A percentile compares a stretch with the other conserved stretches of the same genome.
phyloP scores from a whole-genome alignment of 805 yeast genomes.

The Metschnikowia gelsemii region DNA sequence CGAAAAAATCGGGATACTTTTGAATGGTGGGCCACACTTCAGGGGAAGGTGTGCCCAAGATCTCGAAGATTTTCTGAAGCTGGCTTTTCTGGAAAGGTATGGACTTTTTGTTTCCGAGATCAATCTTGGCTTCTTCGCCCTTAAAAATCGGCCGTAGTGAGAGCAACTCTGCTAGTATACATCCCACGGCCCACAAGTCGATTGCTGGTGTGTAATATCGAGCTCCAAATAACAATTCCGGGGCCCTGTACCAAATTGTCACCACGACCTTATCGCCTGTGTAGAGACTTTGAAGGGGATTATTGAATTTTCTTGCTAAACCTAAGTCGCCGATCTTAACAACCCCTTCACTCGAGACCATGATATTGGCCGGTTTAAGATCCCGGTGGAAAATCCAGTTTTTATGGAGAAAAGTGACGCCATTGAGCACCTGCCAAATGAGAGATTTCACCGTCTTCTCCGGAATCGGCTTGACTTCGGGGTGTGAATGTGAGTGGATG shows the following conservation, averaged over 20 bases:
- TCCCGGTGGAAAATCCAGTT: conserved; percentile 97
- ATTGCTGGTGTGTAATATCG: conserved; percentile 91
- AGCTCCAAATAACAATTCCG: conserved; percentile 86
- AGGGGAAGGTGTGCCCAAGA: conserved; percentile 83
- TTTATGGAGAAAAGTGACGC: conserved; percentile 87
- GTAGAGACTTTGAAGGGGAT: conserved; percentile 81
- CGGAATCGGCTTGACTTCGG: conserved; percentile 77
- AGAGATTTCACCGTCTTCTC: conserved; percentile 77
- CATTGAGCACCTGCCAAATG: conserved; percentile 89
- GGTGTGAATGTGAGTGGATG: conserved; percentile 91
- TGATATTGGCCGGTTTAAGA: conserved; percentile 94
- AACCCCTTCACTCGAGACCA: conserved; percentile 88
- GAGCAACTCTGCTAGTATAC: conserved; percentile 86
- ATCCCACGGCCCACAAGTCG: conserved; percentile 95
- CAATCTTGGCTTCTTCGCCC: conserved; percentile 97
- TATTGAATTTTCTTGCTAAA: conserved; percentile 80
- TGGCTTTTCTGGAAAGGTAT: conserved; percentile 95
- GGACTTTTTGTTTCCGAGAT: conserved; percentile 70
- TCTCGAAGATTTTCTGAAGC: conserved; percentile 83
- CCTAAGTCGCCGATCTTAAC: conserved; percentile 96
- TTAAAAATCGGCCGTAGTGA: conserved; percentile 91
- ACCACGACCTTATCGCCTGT: conserved; percentile 95
- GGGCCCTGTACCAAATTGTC: conserved; percentile 96
- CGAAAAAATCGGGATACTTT: conserved; percentile 77
- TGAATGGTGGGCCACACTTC: conserved; percentile 78